Base-by-base conservation (phyloP, 768 basidiomycete species). In the Macrolepiota dolichaula region DNA sequence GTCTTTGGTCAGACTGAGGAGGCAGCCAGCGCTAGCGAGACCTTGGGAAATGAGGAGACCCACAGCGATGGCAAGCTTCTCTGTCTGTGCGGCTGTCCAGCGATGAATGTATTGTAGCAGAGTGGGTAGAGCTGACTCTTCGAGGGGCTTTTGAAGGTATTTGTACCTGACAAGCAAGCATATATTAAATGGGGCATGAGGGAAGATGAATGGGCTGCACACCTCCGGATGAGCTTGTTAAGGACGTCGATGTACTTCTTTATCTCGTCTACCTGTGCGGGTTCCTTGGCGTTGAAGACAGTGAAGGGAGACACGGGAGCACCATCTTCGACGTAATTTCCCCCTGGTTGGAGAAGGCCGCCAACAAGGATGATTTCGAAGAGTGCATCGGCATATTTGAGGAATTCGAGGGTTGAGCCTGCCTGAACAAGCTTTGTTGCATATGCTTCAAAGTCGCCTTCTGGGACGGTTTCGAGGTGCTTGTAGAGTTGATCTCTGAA, bases 351-450 rank as follows among this genome's bases (percentile, higher is more conserved):
- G 68, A 99, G 86, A 64, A 99, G 89, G 44, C 94, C 94, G 52
- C 96, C 96, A 70, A 95, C 90, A 69, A 99, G 85, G 72, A 98
- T 83, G 79, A 97, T 85, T 77, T 99, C 96, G 76, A 97, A 98
- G 68, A 98, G 88, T 59, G 89, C 84, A 68, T 97, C 95, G 76
- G 94, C 92, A 88, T 98, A 98, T 79, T 97, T 97, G 75, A 96
- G 87, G 70, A 87, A 89, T 77, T 99, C 97, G 74, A 99, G 90
- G 52, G 92, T 88, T 25, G 89, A 86, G 46, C 96, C 96, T 59
- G 96, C 95, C 74, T 91, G 89, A 67, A 94, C 84, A 69, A 99
- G 86, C 76, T 94, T 94, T 69, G 86, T 82, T 49, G 88, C 75
- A 72, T 90, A 87, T 12, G 84, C 79, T 66, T 96, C 94, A 73